Evolutionary conservation across 169 alveolate genomes (phyloP), one percentile per base, ranked within the genome.

Genomic region (Plasmodium reichenowi): DNA sequence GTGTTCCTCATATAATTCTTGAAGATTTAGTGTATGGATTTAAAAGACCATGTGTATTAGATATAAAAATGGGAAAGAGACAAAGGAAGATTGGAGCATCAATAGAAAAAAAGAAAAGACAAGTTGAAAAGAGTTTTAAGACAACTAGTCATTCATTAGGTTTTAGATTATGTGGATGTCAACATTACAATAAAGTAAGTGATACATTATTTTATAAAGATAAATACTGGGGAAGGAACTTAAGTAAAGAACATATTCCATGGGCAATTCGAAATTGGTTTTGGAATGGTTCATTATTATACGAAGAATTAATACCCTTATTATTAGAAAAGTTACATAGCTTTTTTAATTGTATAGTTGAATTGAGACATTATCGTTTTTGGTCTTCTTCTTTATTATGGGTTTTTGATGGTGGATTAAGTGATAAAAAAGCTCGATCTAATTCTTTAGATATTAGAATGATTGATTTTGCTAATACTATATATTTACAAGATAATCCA

Each of bases 381-480:
- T 93, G 95, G 95, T 93, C 95, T 0, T 93, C 95, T 22, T 93
- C 95, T n/a, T 86, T 93, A 8, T 88, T 93, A 15, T 73, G 86
- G 88, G 93, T 93, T 43, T 93, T 88, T 86, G 95, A 93, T 86
- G 95, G 95, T 1, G 95, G 94, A 17, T 72, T 93, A 10, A 54
- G 8, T 54, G 93, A 89, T 62, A 38, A 83, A 58, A 89, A 93
- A 72, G 93, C 72, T 20, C 26, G 93, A 56, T 74, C 86, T 20
- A 32, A 58, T 43, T 89, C 94, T 9, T 80, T 93, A 56, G 95
- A 91, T 72, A 83, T 93, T 9, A 80, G 95, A 66, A 93, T 93
- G 95, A 93, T 93, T 38, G 95, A 93, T 64, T 93, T 93, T 72
- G 95, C 95, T 12, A 93, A 93, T 75, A 89, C 93, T 8, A 89